A percentile compares a stretch with the other conserved stretches of the same genome.
These are phyloP conservation scores for Daldinia sp. DNA, from an alignment of 2,329 filamentous ascomycete species.

Conservation along the genomic window DNA sequence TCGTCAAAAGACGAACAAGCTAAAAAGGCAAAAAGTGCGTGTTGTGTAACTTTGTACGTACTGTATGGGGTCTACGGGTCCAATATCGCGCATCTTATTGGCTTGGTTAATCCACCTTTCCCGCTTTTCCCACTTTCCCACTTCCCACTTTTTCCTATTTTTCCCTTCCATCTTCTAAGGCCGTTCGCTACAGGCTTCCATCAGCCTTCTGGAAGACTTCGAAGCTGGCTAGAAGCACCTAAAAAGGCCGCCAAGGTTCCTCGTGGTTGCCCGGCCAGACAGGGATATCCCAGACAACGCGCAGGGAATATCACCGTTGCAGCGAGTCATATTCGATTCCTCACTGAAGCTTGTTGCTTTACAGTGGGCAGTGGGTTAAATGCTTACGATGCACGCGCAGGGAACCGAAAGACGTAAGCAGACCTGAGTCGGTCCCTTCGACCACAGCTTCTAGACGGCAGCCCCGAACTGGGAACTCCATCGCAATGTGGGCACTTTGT, in stretches of 20 bases:
- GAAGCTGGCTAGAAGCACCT: conserved; percentile 46
- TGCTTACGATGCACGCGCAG: conserved; percentile 49
- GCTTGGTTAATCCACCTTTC: conserved; percentile 40
- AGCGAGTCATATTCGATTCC: conserved; percentile 44
- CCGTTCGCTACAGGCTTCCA: conserved; percentile 50
- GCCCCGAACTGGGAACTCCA: conserved; percentile 42
- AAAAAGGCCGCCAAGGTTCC: conserved; percentile 29
- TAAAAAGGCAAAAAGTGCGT: conserved; percentile 23
- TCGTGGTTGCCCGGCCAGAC: conserved; percentile 43
- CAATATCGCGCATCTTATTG: conserved; percentile 20
- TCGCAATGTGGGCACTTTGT: conserved; percentile 33
- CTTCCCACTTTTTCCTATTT: conserved; percentile 33
- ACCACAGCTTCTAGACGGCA: conserved; percentile 45
- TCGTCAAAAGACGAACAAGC: conserved; percentile 24
- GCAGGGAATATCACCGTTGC: conserved; percentile 36
- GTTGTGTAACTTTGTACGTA: conserved; percentile 18
- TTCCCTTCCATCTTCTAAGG: conserved; percentile 27
- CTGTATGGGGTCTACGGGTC: conserved; percentile 11
- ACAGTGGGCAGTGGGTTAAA: conserved; percentile 26
- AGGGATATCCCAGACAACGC: conserved; percentile 43
- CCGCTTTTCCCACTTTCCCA: conserved; percentile 37
- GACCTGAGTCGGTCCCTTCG: conserved; percentile 44
- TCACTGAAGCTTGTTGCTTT: conserved; percentile 40
- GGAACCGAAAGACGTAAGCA: conserved; percentile 44
- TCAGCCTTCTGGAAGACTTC: conserved; percentile 50